Percentiles rank a stretch among this genome's conserved stretches.
These are phyloP conservation scores for Neopestalotiopsis sp. DNA, from an alignment of 2,329 filamentous ascomycete species.

Conservation along the genomic window DNA sequence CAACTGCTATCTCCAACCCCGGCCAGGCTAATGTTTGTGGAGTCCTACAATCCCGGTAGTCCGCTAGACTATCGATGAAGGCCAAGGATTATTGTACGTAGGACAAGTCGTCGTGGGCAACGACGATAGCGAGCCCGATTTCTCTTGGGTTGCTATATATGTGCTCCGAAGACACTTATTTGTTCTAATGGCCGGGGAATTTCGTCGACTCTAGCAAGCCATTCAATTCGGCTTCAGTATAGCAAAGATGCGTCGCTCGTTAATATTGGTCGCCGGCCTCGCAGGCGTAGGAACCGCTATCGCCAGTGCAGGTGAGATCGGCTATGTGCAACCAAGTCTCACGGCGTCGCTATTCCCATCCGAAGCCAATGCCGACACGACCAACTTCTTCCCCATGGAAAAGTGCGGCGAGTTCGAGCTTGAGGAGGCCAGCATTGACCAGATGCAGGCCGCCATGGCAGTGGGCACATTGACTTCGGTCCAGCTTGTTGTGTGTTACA, in stretches of 20 bases:
- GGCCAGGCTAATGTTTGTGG: not conserved
- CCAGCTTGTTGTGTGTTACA: conserved; percentile 67
- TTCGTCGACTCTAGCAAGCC: not conserved
- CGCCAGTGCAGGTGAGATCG: not conserved
- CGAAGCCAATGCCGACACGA: conserved; percentile 41
- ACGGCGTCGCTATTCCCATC: conserved; percentile 40
- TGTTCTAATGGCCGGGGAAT: not conserved
- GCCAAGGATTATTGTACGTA: not conserved
- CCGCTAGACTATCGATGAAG: not conserved
- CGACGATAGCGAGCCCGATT: not conserved
- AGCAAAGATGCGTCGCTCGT: conserved; percentile 3
- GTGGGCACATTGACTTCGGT: conserved; percentile 61
- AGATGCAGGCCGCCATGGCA: conserved; percentile 49
- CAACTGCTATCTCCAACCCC: not conserved
- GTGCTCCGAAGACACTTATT: not conserved
- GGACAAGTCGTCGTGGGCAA: not conserved
- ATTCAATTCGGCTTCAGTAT: not conserved
- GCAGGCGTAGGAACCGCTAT: not conserved
- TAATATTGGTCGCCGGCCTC: not conserved
- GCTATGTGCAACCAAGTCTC: not conserved
- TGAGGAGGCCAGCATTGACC: conserved; percentile 25
- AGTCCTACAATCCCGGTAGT: not conserved
- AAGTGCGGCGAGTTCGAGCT: conserved; percentile 20
- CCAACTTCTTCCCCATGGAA: conserved; percentile 53
- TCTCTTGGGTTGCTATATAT: not conserved